phyloP scores from a whole-genome alignment of 2,329 filamentous ascomycete genomes.

The Ascochyta koolunga region DNA sequence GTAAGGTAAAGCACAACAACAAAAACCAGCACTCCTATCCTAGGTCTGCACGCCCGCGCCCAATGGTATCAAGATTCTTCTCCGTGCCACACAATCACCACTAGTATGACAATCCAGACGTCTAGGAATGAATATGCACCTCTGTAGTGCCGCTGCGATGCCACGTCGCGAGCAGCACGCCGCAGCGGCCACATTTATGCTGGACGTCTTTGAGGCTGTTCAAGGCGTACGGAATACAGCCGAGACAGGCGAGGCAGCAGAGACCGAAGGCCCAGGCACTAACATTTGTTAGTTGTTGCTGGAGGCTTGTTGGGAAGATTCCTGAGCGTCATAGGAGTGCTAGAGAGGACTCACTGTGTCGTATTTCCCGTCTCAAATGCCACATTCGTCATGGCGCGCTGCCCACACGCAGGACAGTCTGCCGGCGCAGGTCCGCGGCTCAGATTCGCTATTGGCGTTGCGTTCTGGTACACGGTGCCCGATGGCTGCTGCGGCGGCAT shows the following conservation, averaged over 20 bases:
- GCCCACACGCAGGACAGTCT: conserved; percentile 56
- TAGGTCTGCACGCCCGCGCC: too few species aligned
- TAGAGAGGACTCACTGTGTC: conserved; percentile 48
- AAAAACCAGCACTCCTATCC: too few species aligned
- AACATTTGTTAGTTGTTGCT: conserved; percentile 13
- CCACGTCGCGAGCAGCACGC: conserved; percentile 54
- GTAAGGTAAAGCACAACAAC: too few species aligned
- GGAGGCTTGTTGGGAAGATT: too few species aligned
- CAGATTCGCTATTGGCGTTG: conserved; percentile 42
- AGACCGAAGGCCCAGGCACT: conserved; percentile 55
- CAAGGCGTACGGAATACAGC: conserved; percentile 58
- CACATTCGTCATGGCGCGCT: conserved; percentile 48
- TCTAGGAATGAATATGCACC: conserved; percentile 49
- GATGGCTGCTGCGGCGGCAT: conserved; percentile 44
- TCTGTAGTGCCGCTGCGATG: conserved; percentile 56
- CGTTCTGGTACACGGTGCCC: conserved; percentile 45
- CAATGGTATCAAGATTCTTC: too few species aligned
- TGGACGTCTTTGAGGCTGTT: conserved; percentile 56
- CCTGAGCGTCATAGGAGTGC: too few species aligned
- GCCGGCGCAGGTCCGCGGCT: conserved; percentile 49
- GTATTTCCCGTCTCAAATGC: conserved; percentile 47
- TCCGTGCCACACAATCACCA: too few species aligned
- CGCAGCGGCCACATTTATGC: conserved; percentile 57
- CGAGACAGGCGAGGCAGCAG: conserved; percentile 53
- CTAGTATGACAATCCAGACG: not conserved